These are phyloP conservation scores for Andrographis paniculata DNA, from an alignment of 305 asterid species.

Conservation along the genomic window DNA sequence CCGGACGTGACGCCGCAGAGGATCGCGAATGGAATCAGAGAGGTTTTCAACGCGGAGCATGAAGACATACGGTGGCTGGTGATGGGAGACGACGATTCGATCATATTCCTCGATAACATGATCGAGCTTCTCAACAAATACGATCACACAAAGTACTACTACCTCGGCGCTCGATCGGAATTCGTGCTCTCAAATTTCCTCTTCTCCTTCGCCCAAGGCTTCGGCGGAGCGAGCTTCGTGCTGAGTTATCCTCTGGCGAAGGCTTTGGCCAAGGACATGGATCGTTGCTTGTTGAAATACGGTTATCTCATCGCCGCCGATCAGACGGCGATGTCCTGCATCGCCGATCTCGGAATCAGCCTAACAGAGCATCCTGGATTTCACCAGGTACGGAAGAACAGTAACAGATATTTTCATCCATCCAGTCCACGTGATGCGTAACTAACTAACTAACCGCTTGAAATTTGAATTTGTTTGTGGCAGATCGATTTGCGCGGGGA, in stretches of 20 bases:
- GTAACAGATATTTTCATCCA: too few relatives aligned
- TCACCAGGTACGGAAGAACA: constrained; percentile 41
- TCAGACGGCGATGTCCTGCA: constrained; percentile 37
- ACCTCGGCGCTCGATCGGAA: constrained; percentile 52
- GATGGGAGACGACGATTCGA: constrained; percentile 69
- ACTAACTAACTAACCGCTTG: too few relatives aligned
- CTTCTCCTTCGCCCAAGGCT: constrained; percentile 44
- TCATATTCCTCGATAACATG: constrained; percentile 44
- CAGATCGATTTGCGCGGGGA: constrained; percentile 20
- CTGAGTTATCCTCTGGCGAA: constrained; percentile 43
- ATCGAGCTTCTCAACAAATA: constrained; percentile 29
- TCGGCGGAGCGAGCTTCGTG: constrained; percentile 58
- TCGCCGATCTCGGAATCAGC: constrained; percentile 57
- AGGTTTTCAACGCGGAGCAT: constrained; percentile 28
- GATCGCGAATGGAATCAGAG: constrained; percentile 44
- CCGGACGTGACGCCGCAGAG: background rate
- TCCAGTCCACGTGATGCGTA: too few relatives aligned
- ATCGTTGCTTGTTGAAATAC: constrained; percentile 36
- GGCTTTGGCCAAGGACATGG: constrained; percentile 34
- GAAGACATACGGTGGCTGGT: constrained; percentile 44
- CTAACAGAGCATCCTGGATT: constrained; percentile 39
- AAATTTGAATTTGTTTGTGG: too few relatives aligned
- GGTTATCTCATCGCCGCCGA: constrained; percentile 36
- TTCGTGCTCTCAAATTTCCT: constrained; percentile 32
- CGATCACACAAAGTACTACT: constrained; percentile 37